Percentiles rank a stretch among this genome's conserved stretches.
phyloP scores from a whole-genome alignment of 768 basidiomycete species.

The Gelatoporia subvermispora region DNA sequence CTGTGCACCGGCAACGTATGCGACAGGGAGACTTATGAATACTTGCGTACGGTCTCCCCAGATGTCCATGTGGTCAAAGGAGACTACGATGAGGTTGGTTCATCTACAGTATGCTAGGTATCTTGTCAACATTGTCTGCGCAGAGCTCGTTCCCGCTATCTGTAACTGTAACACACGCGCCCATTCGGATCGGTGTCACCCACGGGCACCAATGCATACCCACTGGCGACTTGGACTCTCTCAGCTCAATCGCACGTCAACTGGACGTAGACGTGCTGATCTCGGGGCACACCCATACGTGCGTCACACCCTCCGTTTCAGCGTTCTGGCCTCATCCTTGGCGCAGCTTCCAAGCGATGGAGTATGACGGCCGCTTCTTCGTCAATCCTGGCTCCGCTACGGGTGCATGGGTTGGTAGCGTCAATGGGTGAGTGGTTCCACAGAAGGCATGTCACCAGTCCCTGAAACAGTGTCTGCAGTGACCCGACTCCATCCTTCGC shows the following conservation, averaged over 20 bases:
- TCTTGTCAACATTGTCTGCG: slow-evolving; percentile 24
- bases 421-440: slow-evolving; percentile 49
- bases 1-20: slow-evolving; percentile 96
- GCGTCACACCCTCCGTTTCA: slow-evolving; percentile 24
- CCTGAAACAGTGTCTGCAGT: slow-evolving; percentile 31
- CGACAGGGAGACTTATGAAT: slow-evolving; percentile 96
- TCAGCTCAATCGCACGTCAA: slow-evolving; percentile 82
- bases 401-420: slow-evolving; percentile 85
- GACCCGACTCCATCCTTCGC: slow-evolving; percentile 93
- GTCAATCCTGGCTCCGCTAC: slow-evolving; percentile 94
- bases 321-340: neutral
- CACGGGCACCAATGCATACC: slow-evolving; percentile 95
- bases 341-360: slow-evolving; percentile 86
- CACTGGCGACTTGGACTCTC: slow-evolving; percentile 86
- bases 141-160: slow-evolving; percentile 74
- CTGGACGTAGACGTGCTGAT: slow-evolving; percentile 98
- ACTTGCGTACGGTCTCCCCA: slow-evolving; percentile 87
- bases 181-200: slow-evolving; percentile 87
- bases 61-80: slow-evolving; percentile 91
- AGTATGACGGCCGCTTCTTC: slow-evolving; percentile 89
- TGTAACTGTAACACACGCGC: slow-evolving; percentile 71
- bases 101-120: neutral
- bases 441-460: neutral
- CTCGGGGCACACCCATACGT: slow-evolving; percentile 94
- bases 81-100: slow-evolving; percentile 88